Evolutionary conservation across 2,329 filamentous ascomycete genomes (phyloP), one percentile per base, ranked within the genome.

Genomic region (Coniochaeta sp.): DNA sequence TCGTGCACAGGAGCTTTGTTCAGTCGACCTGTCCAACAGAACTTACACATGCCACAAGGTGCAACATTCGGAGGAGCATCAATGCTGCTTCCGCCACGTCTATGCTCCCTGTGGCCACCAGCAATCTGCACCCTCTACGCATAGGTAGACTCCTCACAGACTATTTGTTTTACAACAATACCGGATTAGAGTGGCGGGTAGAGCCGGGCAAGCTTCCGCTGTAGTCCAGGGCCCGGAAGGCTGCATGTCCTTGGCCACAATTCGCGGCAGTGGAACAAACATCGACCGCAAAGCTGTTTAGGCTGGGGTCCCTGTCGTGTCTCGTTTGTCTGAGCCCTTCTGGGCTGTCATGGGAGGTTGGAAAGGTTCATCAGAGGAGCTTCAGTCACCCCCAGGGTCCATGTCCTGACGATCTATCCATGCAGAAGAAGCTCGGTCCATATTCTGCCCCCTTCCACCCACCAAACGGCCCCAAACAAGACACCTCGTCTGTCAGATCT

Each of bases 161-260:
- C 7, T 16, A 24, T 42, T 3, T n/a, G n/a, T 18, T 42, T 26
- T 20, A 28, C 20, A 40, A 24, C 18, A 20, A 8, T 24, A 18
- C 24, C 6, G 26, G 26, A 31, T 22, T 8, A 52, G 57, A 32
- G 30, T 40, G 24, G 51, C 53, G 57, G 60, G 53, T 58, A 51
- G 49, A 57, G 49, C 55, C 54, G 31, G n/a, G 57, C 51, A 55
- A 52, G 53, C 56, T 59, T 53, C 58, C 56, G 58, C 53, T 56
- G 40, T 56, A n/a, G n/a, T 57, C 58, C 51, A 52, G 54, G 27
- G 51, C 53, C n/a, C 59, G 60, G 60, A 26, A 54, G 56, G 14
- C 22, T 56, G 59, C 60, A 61, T 60, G 46, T 56, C 58, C 55
- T 57, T 49, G 45, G 51, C 55, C 60, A 56, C 57, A 58, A 49